Evolutionary conservation across 1,284 basidiomycete species (phyloP), one percentile per base, ranked within the genome.

Genomic region (Austropuccinia psidii): DNA sequence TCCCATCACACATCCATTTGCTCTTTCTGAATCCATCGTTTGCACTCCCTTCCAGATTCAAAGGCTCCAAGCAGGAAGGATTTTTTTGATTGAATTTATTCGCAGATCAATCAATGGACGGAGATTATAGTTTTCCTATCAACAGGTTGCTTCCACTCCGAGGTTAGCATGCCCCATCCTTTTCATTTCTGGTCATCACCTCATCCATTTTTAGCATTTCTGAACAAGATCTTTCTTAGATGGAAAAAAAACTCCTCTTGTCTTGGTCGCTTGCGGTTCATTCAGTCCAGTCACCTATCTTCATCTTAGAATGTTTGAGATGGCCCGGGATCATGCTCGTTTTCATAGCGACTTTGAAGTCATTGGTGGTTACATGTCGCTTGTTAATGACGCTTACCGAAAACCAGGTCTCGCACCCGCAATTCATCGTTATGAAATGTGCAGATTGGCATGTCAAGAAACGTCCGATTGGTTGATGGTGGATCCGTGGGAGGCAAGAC

Each of bases 291-390:
- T 79, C 41, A 80, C 79, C 15, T 79, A 78, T 60, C 76, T 80
- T n/a, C 79, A 80, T 75, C 76, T 80, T 13, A 76, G 79, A 60
- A 79, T 80, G 77, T 79, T 79, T 66, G 79, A 80, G 64, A 78
- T 78, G 76, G 78, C 79, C 0, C 64, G 78, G 17, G 79, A 79
- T 75, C 75, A 79, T 61, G 77, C 77, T 13, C 55, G 61, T 11
- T 60, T 76, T 62, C 73, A 79, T 75, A 78, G 77, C 27, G 41
- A 74, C 47, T 79, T 77, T 61, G 55, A 75, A 55, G 79, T 80
- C 73, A 73, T 79, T 33, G 79, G 76, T 11, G 79, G 79, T 2
- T 79, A 79, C 75, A 74, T 80, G 33, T 77, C 77, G 0, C 77
- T 78, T 47, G 79, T 80, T 55, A 79, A 79, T 75, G 79, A 80